These are phyloP conservation scores for Setaria viridis DNA, from an alignment of 202 grass and related monocot species.

Conservation along the genomic window DNA sequence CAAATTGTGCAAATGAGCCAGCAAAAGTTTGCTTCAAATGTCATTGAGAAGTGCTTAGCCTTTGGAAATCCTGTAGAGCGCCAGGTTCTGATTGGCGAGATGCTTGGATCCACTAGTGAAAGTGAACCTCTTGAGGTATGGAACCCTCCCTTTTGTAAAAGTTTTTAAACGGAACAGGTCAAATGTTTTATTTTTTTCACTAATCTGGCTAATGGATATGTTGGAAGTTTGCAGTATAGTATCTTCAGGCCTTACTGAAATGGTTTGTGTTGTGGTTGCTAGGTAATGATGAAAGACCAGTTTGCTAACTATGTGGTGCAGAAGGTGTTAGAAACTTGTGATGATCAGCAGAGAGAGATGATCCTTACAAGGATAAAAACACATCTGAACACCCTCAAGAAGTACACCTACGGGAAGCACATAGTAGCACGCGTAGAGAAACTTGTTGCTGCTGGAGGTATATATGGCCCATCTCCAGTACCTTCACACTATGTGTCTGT, in stretches of 20 bases:
- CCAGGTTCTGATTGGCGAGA: slow-evolving; percentile 84
- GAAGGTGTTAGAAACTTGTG: slow-evolving; percentile 92
- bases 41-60: slow-evolving; percentile 91
- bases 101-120: slow-evolving; percentile 85
- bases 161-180: background rate
- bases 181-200: background rate
- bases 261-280: slow-evolving; percentile 35
- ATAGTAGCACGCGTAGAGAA: slow-evolving; percentile 95
- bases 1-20: slow-evolving; percentile 99
- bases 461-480: background rate
- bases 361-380: slow-evolving; percentile 88
- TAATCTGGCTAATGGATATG: background rate
- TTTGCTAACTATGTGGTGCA: slow-evolving; percentile 96
- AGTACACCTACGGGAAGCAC: slow-evolving; percentile 95
- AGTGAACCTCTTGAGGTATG: slow-evolving; percentile 96
- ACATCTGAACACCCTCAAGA: slow-evolving; percentile 90
- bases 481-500: background rate
- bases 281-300: slow-evolving; percentile 99
- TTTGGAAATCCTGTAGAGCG: slow-evolving; percentile 81
- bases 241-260: slow-evolving; percentile 21
- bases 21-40: slow-evolving; percentile 99
- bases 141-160: background rate
- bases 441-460: slow-evolving; percentile 93
- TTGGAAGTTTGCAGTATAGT: background rate
- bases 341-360: slow-evolving; percentile 88